phyloP scores from a whole-genome alignment of 1,284 basidiomycete species.

The Testicularia cyperi region DNA sequence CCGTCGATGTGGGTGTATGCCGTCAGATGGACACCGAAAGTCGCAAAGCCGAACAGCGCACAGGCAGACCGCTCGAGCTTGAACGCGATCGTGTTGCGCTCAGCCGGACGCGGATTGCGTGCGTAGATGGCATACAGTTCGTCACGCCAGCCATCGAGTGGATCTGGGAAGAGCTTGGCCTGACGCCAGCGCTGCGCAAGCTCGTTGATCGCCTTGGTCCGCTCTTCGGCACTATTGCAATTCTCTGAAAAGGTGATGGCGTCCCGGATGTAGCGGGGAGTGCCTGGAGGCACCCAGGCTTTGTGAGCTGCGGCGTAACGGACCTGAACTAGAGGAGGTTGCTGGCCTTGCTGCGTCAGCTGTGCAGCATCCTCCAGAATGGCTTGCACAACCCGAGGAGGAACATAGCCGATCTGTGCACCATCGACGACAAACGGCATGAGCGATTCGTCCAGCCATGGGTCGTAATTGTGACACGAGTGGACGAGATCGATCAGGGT shows the following conservation, averaged over 20 bases:
- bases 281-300: too few species aligned
- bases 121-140: slow-evolving; percentile 55
- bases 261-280: too few species aligned
- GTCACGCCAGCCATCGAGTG: slow-evolving; percentile 59
- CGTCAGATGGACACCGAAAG: slow-evolving; percentile 82
- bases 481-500: slow-evolving; percentile 41
- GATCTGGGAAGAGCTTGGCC: slow-evolving; percentile 38
- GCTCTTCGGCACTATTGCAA: slow-evolving; percentile 14
- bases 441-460: slow-evolving; percentile 43
- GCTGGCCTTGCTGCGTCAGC: slow-evolving; percentile 2
- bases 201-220: slow-evolving; percentile 24
- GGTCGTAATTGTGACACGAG: slow-evolving; percentile 53
- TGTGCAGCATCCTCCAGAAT: slow-evolving; percentile 19
- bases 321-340: too few species aligned
- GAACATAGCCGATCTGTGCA: slow-evolving; percentile 52
- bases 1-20: slow-evolving; percentile 50
- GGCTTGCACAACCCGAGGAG: slow-evolving; percentile 31
- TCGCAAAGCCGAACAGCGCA: slow-evolving; percentile 83
- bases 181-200: slow-evolving; percentile 41
- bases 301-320: too few species aligned
- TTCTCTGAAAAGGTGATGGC: slow-evolving; percentile 21
- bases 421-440: slow-evolving; percentile 44
- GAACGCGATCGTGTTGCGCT: slow-evolving; percentile 67
- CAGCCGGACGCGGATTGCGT: slow-evolving; percentile 7
- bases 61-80: slow-evolving; percentile 85